Base-by-base conservation (phyloP, 2,329 filamentous ascomycete species). In the Fusarium temperatum region DNA sequence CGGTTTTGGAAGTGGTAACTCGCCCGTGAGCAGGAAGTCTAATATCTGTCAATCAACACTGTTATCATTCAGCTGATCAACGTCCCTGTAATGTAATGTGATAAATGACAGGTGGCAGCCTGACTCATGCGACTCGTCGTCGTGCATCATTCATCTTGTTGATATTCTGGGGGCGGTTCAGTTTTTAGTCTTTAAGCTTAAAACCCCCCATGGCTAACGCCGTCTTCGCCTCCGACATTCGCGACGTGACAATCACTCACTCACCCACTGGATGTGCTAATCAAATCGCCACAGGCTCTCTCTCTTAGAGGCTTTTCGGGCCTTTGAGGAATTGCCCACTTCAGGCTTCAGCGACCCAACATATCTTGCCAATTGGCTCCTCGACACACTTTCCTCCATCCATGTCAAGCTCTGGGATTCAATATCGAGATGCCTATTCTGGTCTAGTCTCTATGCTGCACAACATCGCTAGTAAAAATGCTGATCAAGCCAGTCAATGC, bases 371-470 rank as follows among this genome's bases (percentile, higher is more conserved):
- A 54, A 38, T 39, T 54, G 24, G 35, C 24, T 39, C 35, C 51
- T 55, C 24, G 1, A 39, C 8, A 28, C 20, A 41, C 35, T 35
- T 39, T 61, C 17, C 47, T 51, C 18, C 44, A 36, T 26, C 53
- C 53, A 50, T 61, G 55, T 60, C 50, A 55, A 35, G 32, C 24
- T 53, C 51, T 48, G 24, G 53, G 36, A 60, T 39, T 22, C 36
- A 26, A 32, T 50, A 50, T 47, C 35, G 60, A 70, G 57, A 75
- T 77, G 74, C 76, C 75, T 76, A 35, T 77, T 76, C 36, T 11
- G 65, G 73, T 53, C 63, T 75, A 73, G 70, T 51, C 38, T 20
- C 53, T 17, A 24, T 47, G 18, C 53, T 73, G 53, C 57, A 57
- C 28, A 54, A 47, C 56, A 60, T 68, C 13, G 28, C 47, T 63